Evolutionary conservation across 805 yeast species (phyloP).

Genomic region (Teunomyces barrocoloradensis): DNA sequence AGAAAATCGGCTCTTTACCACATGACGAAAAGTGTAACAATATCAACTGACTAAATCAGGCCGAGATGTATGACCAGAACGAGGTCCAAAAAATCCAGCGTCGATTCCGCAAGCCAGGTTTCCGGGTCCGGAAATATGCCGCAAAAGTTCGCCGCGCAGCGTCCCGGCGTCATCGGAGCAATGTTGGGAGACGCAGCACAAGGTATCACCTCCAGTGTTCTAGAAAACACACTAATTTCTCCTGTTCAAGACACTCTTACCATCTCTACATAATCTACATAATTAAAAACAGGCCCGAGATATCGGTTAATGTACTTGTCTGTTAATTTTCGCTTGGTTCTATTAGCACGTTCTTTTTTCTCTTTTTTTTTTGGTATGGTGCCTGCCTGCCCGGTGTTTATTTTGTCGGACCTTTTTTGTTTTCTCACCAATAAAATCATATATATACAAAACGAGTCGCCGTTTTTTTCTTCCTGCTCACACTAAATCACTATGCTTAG

Average conservation of each 20-base stretch:
- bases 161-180: background rate
- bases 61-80: background rate
- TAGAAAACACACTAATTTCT: too few species aligned
- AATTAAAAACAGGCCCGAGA: too few species aligned
- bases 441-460: background rate
- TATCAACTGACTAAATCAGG: background rate
- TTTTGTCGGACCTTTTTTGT: background rate
- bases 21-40: background rate
- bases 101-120: background rate
- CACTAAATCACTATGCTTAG: conserved; percentile 33
- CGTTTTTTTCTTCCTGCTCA: background rate
- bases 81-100: background rate
- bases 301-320: too few species aligned
- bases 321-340: too few species aligned
- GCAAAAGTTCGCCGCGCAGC: background rate
- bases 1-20: too few species aligned
- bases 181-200: background rate
- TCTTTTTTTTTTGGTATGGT: background rate
- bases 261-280: too few species aligned
- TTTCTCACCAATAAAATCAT: background rate
- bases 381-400: background rate
- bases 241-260: too few species aligned
- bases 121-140: background rate
- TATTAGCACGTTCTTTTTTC: too few species aligned
- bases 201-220: too few species aligned